Evolutionary conservation across 2,329 filamentous ascomycete genomes (phyloP), one percentile per base, ranked within the genome.

Genomic region (Ceratocystis harringtonii): DNA sequence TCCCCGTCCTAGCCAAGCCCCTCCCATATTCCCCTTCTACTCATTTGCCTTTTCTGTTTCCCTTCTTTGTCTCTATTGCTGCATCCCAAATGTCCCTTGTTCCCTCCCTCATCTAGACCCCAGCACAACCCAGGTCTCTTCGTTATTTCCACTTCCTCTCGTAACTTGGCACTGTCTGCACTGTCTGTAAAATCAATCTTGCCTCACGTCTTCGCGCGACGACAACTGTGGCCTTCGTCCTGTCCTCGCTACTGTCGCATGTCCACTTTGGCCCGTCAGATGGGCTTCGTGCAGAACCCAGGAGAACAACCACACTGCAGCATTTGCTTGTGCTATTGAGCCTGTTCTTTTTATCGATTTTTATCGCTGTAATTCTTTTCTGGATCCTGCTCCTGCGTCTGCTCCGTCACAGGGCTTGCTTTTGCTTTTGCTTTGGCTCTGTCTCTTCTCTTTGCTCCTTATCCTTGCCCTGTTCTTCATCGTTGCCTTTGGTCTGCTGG

Each of bases 41-140:
- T 57, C 60, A 58, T 67, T 58, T 55, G 61, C 61, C 63, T 63
- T 63, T 60, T 60, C 25, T 50, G 45, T 36, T 43, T 48, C 62
- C 67, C 61, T 61, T 65, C 62, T 30, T 65, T 64, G 64, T 62
- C 62, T 68, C 57, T 52, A 69, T 69, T 72, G 73, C 72, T 71
- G 72, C 69, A 69, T 71, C 70, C 69, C 72, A 71, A 71, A 72
- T 70, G 25, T 48, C 60, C 60, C 60, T 62, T 62, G 60, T 45
- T 45, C 12, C n/a, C 41, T 62, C 60, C 15, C 60, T 62, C 41
- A n/a, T 45, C 28, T 30, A 58, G 28, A 58, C 8, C 8, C 50
- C 45, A 8, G 48, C 19, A 22, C 8, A 15, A 52, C 19, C 48
- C 19, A 15, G 25, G 48, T 52, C 48, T 28, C 17, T 28, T 28